Conservation (phyloP, 1,284 basidiomycete genomes). For the Sporisorium graminicola region DNA sequence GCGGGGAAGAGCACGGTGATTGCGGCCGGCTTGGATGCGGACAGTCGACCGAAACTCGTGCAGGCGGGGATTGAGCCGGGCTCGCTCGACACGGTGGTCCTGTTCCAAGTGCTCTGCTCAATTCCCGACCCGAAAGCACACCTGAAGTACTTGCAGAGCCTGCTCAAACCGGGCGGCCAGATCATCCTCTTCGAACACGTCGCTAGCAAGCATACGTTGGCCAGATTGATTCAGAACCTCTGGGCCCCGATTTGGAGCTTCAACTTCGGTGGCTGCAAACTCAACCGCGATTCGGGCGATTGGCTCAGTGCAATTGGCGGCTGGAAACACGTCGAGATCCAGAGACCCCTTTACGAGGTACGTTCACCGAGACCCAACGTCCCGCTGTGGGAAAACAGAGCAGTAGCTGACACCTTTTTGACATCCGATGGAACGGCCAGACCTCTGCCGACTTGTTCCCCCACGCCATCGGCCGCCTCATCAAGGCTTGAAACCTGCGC, state of each 20-base stretch:
- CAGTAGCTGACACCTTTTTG: neutral
- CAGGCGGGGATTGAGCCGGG: conserved; percentile 31
- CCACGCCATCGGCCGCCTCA: conserved; percentile 45
- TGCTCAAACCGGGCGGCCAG: conserved; percentile 56
- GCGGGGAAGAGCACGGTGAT: conserved; percentile 41
- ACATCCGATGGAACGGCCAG: too few relatives aligned
- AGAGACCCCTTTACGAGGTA: conserved; percentile 29
- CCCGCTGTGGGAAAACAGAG: neutral
- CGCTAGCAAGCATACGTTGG: conserved; percentile 29
- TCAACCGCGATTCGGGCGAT: conserved; percentile 42
- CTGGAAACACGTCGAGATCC: conserved; percentile 52
- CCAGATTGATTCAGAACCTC: conserved; percentile 38
- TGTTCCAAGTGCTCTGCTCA: conserved; percentile 62
- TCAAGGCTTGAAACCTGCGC: conserved; percentile 39
- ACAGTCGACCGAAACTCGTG: conserved; percentile 13
- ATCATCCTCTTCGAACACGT: conserved; percentile 63
- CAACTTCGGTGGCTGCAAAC: conserved; percentile 46
- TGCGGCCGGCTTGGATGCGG: conserved; percentile 34
- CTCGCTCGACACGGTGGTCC: conserved; percentile 56
- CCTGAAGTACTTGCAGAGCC: conserved; percentile 43
- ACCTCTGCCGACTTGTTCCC: conserved; percentile 40
- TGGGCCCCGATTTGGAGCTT: conserved; percentile 47
- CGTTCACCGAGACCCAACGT: too few relatives aligned
- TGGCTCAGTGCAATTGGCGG: conserved; percentile 47
- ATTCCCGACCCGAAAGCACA: conserved; percentile 52